Conservation (phyloP, 108 stramenopile genomes). For the Seminavis robusta region DNA sequence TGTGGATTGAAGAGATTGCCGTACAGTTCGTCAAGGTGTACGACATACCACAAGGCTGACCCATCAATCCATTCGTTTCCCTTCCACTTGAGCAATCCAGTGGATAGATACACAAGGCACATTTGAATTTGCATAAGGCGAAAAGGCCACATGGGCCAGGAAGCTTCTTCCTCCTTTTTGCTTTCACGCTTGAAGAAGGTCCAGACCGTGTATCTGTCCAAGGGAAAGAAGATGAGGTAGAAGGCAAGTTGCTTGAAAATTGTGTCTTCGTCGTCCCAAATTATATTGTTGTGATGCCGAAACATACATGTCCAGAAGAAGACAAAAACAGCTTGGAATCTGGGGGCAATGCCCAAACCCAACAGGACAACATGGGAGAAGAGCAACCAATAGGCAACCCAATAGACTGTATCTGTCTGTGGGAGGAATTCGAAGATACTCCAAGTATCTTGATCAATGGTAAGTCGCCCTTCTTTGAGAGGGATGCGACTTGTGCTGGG, state of each 20-base stretch:
- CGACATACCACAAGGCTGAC: neutral
- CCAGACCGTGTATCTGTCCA: neutral
- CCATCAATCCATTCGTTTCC: neutral
- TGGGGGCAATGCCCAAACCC: neutral
- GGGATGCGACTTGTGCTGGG: neutral
- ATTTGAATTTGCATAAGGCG: neutral
- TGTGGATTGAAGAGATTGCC: neutral
- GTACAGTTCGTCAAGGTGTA: neutral
- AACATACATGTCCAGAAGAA: neutral
- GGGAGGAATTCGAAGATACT: neutral
- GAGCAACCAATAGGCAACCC: neutral
- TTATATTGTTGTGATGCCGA: neutral
- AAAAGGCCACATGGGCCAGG: neutral
- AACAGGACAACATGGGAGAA: neutral
- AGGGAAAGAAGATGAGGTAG: neutral
- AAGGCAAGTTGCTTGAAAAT: neutral
- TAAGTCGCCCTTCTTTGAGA: neutral
- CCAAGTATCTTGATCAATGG: too few relatives aligned
- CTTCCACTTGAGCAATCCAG: neutral
- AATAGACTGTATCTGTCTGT: neutral
- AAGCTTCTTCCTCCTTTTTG: neutral
- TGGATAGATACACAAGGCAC: neutral
- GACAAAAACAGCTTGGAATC: neutral
- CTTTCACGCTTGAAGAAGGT: neutral
- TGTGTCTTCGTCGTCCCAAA: neutral